phyloP scores from a whole-genome alignment of 2,329 filamentous ascomycete genomes.

The Fusarium concolor region DNA sequence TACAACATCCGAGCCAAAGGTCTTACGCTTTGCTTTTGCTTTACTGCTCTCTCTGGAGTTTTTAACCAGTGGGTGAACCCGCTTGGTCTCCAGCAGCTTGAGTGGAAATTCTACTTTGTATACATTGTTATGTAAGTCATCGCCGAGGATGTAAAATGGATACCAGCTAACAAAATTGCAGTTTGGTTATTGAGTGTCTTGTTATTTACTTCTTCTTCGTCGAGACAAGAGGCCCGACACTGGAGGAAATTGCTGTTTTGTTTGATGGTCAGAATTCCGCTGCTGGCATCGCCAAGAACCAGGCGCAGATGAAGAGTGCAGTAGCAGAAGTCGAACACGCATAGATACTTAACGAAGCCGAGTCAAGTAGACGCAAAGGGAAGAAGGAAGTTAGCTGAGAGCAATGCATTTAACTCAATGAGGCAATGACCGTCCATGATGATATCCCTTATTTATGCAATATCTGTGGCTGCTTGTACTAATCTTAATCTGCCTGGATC shows the following conservation, averaged over 20 bases:
- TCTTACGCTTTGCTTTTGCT: slow-evolving; percentile 41
- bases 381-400: too few relatives aligned
- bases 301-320: slow-evolving; percentile 34
- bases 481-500: fast-evolving
- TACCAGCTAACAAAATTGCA: background rate
- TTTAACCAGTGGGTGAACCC: slow-evolving; percentile 45
- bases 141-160: fast-evolving
- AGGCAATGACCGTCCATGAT: too few relatives aligned
- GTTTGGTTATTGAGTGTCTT: slow-evolving; percentile 39
- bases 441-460: too few relatives aligned
- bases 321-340: slow-evolving; percentile 36
- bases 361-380: background rate
- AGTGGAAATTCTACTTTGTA: slow-evolving; percentile 43
- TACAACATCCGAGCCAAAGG: slow-evolving; percentile 45
- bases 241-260: slow-evolving; percentile 43
- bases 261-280: slow-evolving; percentile 41
- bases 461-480: too few relatives aligned
- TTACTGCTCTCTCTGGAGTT: slow-evolving; percentile 40
- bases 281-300: slow-evolving; percentile 35
- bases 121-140: slow-evolving; percentile 43
- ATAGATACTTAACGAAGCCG: fast-evolving
- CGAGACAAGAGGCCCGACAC: slow-evolving; percentile 37
- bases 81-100: slow-evolving; percentile 37
- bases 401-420: too few relatives aligned
- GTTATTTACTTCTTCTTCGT: slow-evolving; percentile 46